Conservation (phyloP, 2,329 filamentous ascomycete genomes). For the Ophiostoma sp. region DNA sequence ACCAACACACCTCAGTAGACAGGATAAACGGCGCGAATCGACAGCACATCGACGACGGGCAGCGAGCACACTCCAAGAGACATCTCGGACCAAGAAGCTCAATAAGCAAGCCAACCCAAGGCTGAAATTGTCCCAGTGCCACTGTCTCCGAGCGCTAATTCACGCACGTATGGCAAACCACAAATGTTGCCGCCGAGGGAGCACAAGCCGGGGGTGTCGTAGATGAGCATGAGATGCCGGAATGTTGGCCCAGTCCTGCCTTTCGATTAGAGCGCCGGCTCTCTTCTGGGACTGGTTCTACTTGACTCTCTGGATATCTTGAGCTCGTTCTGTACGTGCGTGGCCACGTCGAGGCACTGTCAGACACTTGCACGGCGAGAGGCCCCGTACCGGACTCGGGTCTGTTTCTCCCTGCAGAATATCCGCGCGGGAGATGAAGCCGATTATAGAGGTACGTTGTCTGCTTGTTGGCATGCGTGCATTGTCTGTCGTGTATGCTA, state of each 20-base stretch:
- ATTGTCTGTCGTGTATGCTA: too few species aligned
- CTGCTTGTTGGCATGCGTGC: too few species aligned
- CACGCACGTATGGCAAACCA: conserved; percentile 7
- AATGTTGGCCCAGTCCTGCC: not conserved
- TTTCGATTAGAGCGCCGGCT: too few species aligned
- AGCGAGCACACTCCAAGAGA: too few species aligned
- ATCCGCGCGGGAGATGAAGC: not conserved
- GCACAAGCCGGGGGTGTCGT: not conserved
- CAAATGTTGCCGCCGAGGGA: conserved; percentile 11
- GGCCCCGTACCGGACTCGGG: not conserved
- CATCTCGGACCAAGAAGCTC: too few species aligned
- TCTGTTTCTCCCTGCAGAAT: not conserved
- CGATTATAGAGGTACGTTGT: not conserved
- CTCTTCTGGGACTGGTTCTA: too few species aligned
- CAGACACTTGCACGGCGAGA: not conserved
- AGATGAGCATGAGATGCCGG: not conserved
- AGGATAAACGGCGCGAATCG: not conserved
- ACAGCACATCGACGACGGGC: not conserved
- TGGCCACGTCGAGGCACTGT: not conserved
- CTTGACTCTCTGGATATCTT: not conserved
- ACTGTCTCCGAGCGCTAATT: not conserved
- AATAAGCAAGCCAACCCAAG: not conserved
- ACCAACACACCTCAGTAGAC: not conserved
- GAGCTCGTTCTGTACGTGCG: not conserved
- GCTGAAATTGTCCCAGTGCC: not conserved